phyloP scores from a whole-genome alignment of 495 filamentous ascomycete species.

The Terfezia claveryi region DNA sequence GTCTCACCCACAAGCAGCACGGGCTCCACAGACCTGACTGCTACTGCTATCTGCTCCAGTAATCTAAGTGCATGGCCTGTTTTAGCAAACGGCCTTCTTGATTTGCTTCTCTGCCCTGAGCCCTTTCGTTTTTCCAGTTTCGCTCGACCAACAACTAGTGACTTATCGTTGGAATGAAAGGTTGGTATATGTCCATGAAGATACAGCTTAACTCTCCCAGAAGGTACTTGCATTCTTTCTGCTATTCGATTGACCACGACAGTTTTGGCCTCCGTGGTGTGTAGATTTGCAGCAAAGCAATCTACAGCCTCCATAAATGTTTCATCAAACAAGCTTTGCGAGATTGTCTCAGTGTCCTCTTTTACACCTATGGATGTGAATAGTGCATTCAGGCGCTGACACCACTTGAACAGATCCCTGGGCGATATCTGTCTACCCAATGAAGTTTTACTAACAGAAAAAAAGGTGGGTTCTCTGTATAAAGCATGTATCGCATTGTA shows the following conservation, averaged over 20 bases:
- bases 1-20: constrained; percentile 90
- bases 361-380: constrained; percentile 36
- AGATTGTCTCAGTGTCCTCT: constrained; percentile 51
- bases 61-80: constrained; percentile 48
- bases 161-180: constrained; percentile 33
- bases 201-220: constrained; percentile 50
- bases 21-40: constrained; percentile 65
- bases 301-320: constrained; percentile 84
- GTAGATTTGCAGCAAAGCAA: constrained; percentile 60
- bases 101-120: constrained; percentile 21
- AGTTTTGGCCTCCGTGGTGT: constrained; percentile 37
- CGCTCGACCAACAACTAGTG: constrained; percentile 45
- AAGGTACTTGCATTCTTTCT: constrained; percentile 63
- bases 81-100: constrained; percentile 40
- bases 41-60: constrained; percentile 66
- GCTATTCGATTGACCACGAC: constrained; percentile 47
- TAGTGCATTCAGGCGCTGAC: constrained; percentile 43
- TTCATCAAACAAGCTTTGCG: constrained; percentile 48
- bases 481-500: constrained; percentile 42
- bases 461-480: constrained; percentile 29
- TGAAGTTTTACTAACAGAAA: constrained; percentile 31
- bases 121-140: constrained; percentile 26
- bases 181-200: constrained; percentile 43
- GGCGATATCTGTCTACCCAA: constrained; percentile 42
- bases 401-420: constrained; percentile 79